phyloP scores from a whole-genome alignment of 2,329 filamentous ascomycete genomes.

The Penicillium brevicompactum region DNA sequence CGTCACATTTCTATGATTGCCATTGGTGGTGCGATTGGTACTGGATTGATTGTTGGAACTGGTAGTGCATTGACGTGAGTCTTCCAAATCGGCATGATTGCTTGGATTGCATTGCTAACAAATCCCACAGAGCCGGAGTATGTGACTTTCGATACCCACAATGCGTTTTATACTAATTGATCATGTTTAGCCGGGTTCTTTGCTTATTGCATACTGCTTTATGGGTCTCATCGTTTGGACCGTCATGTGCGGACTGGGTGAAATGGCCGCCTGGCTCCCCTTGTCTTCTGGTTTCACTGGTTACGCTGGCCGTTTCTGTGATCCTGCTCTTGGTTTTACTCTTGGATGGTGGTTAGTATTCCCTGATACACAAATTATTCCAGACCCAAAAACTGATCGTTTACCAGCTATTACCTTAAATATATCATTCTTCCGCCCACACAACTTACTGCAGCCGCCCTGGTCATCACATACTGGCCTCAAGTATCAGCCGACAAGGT shows the following conservation, averaged over 20 bases:
- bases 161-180: neutral
- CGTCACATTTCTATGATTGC: slow-evolving; percentile 30
- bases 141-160: neutral
- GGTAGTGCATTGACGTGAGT: slow-evolving; percentile 19
- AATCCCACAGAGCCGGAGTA: slow-evolving; percentile 2
- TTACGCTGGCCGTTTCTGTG: slow-evolving; percentile 47
- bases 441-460: slow-evolving; percentile 27
- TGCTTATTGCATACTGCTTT: slow-evolving; percentile 40
- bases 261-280: slow-evolving; percentile 48
- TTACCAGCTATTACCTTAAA: slow-evolving; percentile 5
- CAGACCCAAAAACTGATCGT: neutral
- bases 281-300: slow-evolving; percentile 43
- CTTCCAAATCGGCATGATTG: neutral
- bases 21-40: slow-evolving; percentile 44
- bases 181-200: slow-evolving; percentile 34
- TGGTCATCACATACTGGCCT: slow-evolving; percentile 21
- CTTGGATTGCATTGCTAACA: neutral
- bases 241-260: slow-evolving; percentile 34
- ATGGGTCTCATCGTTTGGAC: slow-evolving; percentile 39
- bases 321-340: slow-evolving; percentile 47
- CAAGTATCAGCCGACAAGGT: slow-evolving; percentile 58
- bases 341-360: slow-evolving; percentile 42
- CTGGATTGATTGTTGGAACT: slow-evolving; percentile 40
- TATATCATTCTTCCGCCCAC: slow-evolving; percentile 8
- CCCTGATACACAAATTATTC: slow-evolving; percentile 43